Percentiles rank a stretch among this genome's conserved stretches.
Evolutionary conservation across 1,284 basidiomycete species (phyloP).

Genomic region (Ganoderma meredithae): DNA sequence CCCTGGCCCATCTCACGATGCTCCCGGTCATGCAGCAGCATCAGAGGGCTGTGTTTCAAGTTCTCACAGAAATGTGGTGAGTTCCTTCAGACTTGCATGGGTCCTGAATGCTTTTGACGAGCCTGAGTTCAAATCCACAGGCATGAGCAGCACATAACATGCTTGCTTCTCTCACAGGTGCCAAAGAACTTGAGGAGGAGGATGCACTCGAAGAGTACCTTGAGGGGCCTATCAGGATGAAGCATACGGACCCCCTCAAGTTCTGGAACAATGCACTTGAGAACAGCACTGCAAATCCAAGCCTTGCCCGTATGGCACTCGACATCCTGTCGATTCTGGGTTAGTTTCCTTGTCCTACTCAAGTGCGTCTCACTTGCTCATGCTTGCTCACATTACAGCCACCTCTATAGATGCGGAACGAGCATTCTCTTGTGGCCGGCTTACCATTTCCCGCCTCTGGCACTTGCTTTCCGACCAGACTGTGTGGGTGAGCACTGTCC

Average conservation of each 20-base stretch:
- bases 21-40: too few species aligned
- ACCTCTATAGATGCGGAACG: too few species aligned
- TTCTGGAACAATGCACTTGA: background rate
- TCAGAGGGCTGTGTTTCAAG: too few species aligned
- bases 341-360: too few species aligned
- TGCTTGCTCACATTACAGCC: too few species aligned
- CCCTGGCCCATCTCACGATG: too few species aligned
- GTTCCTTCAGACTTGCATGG: too few species aligned
- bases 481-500: background rate
- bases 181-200: background rate
- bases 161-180: background rate
- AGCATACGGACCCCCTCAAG: background rate
- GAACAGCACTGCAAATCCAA: background rate
- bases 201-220: constrained; percentile 2
- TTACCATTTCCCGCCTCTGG: constrained; percentile 33
- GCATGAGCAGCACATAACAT: background rate
- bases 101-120: too few species aligned
- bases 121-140: background rate
- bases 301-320: background rate
- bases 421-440: constrained; percentile 33
- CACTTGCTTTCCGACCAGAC: constrained; percentile 34
- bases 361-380: too few species aligned
- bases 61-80: too few species aligned
- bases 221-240: background rate
- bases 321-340: background rate